These are phyloP conservation scores for Sphenostylis stenocarpa DNA, from an alignment of 306 rosid species.

Conservation along the genomic window DNA sequence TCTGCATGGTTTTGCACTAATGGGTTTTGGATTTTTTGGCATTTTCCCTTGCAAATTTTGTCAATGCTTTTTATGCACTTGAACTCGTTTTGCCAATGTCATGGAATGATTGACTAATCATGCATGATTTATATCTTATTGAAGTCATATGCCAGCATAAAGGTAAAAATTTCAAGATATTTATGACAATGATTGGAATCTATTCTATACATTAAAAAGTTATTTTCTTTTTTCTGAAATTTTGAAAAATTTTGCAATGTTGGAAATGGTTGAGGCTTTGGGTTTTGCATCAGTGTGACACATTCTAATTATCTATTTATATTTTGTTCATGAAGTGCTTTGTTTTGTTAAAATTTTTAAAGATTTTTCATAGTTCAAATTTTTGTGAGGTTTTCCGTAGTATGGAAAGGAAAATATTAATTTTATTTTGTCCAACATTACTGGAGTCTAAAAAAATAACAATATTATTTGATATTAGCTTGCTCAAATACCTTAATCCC, in stretches of 20 bases:
- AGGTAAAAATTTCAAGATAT: background rate
- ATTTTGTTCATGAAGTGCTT: background rate
- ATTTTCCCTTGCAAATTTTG: background rate
- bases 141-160: background rate
- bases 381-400: background rate
- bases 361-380: background rate
- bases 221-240: too few species aligned
- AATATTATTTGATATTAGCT: slow-evolving; percentile 24
- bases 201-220: too few species aligned
- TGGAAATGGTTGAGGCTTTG: background rate
- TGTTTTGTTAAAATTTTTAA: background rate
- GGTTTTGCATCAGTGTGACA: background rate
- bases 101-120: slow-evolving; percentile 1
- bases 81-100: background rate
- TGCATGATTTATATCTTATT: background rate
- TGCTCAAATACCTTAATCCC: background rate
- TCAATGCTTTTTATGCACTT: background rate
- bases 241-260: background rate
- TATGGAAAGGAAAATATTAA: background rate
- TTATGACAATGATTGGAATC: background rate
- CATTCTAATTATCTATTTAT: background rate
- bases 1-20: background rate
- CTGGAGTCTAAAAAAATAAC: background rate
- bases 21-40: background rate
- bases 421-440: background rate